These are phyloP conservation scores for Dalbergia cultrata DNA, from an alignment of 306 rosid genomes.

Conservation along the genomic window DNA sequence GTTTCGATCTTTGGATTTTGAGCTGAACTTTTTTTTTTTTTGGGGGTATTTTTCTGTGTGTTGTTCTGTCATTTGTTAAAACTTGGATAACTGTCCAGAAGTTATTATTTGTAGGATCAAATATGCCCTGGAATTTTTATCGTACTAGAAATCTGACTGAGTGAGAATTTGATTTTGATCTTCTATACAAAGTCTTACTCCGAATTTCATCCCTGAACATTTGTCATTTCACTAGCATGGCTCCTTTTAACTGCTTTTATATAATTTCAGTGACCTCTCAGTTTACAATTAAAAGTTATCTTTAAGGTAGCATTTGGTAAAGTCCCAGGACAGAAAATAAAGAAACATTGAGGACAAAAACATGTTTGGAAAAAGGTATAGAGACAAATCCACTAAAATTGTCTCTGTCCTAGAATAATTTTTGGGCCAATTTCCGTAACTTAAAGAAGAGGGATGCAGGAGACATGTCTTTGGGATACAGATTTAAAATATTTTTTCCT, in stretches of 20 bases:
- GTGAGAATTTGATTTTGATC: constrained; percentile 11
- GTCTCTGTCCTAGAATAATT: too few relatives aligned
- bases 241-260: background rate
- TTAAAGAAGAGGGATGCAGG: too few relatives aligned
- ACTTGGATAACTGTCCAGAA: constrained; percentile 6
- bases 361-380: too few relatives aligned
- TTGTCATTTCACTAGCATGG: background rate
- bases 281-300: background rate
- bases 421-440: too few relatives aligned
- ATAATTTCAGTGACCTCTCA: background rate
- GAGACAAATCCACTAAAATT: too few relatives aligned
- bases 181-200: background rate
- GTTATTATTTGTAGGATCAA: background rate
- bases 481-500: too few relatives aligned
- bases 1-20: constrained; percentile 5
- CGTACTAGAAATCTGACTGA: background rate
- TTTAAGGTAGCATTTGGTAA: background rate
- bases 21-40: background rate
- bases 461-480: too few relatives aligned
- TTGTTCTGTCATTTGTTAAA: background rate
- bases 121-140: background rate
- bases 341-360: too few relatives aligned
- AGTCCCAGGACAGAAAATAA: too few relatives aligned
- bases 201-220: constrained; percentile 5
- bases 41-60: constrained; percentile 1